Percentiles rank a stretch among this genome's conserved stretches.
These are phyloP conservation scores for Phytophthora pseudosyringae DNA, from an alignment of 352 stramenopile genomes.

Conservation along the genomic window DNA sequence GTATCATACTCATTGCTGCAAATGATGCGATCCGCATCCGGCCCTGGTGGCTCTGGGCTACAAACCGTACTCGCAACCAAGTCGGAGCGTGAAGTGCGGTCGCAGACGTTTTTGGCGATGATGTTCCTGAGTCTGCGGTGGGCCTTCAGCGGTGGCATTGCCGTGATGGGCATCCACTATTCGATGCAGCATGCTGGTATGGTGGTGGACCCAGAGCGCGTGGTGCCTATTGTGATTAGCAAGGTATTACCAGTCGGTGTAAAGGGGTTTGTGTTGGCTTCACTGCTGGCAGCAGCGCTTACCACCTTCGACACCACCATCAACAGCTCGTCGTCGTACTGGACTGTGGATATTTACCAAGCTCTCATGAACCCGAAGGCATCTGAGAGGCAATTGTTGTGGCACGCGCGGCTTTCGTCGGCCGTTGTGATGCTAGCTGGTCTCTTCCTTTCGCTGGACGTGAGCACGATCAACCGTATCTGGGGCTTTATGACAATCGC, in stretches of 20 bases:
- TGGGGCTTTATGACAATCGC: conserved; percentile 87
- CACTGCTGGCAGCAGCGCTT: conserved; percentile 70
- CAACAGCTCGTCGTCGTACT: conserved; percentile 81
- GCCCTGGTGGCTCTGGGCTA: conserved; percentile 67
- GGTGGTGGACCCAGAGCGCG: conserved; percentile 72
- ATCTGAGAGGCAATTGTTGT: conserved; percentile 62
- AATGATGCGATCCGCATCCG: conserved; percentile 73
- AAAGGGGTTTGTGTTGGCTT: conserved; percentile 76
- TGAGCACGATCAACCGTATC: conserved; percentile 80
- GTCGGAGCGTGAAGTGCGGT: conserved; percentile 78
- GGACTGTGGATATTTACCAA: conserved; percentile 86
- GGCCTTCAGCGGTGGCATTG: conserved; percentile 79
- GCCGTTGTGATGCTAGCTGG: conserved; percentile 65
- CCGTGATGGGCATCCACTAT: conserved; percentile 76
- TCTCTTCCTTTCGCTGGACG: conserved; percentile 66
- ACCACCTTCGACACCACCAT: conserved; percentile 86
- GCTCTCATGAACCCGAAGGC: conserved; percentile 67
- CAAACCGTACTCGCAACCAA: conserved; percentile 83
- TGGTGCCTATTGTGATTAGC: conserved; percentile 78
- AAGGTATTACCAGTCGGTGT: conserved; percentile 71
- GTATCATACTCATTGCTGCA: conserved; percentile 69
- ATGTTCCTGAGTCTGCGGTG: conserved; percentile 72
- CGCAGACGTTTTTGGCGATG: conserved; percentile 82
- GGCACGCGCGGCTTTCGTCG: conserved; percentile 68
- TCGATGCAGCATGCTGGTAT: conserved; percentile 48